Percentiles rank a stretch among this genome's conserved stretches.
Conservation (phyloP, 140 eudicot genomes). For the Flaveria floridana region DNA sequence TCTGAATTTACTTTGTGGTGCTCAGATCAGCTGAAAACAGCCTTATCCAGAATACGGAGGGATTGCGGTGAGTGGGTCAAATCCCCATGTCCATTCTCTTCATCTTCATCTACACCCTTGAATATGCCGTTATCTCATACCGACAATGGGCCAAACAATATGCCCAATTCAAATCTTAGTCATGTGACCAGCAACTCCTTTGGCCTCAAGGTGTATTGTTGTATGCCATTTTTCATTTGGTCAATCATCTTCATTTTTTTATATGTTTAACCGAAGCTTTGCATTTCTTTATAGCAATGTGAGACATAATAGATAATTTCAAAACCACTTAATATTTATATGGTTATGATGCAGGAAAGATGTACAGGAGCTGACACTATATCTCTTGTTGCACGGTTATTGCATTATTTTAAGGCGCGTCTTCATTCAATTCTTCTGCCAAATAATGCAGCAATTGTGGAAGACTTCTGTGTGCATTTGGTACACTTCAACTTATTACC, state of each 20-base stretch:
- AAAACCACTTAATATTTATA: background rate
- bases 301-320: background rate
- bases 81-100: conserved; percentile 45
- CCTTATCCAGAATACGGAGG: conserved; percentile 66
- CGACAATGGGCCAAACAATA: conserved; percentile 63
- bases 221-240: conserved; percentile 6
- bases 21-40: conserved; percentile 71
- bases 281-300: background rate
- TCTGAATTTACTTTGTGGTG: conserved; percentile 33
- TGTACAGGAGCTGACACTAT: conserved; percentile 92
- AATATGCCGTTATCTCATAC: conserved; percentile 50
- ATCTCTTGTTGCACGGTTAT: conserved; percentile 74
- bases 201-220: conserved; percentile 63
- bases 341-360: conserved; percentile 79
- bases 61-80: conserved; percentile 87
- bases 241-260: conserved; percentile 14
- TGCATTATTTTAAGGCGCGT: conserved; percentile 82
- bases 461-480: conserved; percentile 80
- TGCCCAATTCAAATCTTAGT: conserved; percentile 46
- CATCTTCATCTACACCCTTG: conserved; percentile 49
- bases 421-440: conserved; percentile 82
- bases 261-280: background rate
- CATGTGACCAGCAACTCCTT: conserved; percentile 46
- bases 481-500: conserved; percentile 41
- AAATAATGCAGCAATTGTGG: conserved; percentile 61